Conservation (phyloP, 208 protist genomes). For the Trypanosoma lewisi region DNA sequence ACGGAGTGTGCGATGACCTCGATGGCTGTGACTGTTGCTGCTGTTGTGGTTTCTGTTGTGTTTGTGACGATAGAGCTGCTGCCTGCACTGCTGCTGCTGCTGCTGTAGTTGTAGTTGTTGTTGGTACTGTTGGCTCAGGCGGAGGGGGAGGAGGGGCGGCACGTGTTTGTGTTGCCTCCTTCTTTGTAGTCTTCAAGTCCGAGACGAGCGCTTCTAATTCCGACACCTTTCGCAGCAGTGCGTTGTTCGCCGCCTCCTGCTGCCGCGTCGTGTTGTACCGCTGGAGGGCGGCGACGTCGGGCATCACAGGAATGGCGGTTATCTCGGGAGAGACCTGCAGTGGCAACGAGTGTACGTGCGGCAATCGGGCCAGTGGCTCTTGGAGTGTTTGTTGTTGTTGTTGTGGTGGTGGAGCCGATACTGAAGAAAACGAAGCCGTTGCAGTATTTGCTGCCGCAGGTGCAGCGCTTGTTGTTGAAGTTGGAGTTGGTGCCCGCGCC, state of each 20-base stretch:
- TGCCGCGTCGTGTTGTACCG: constrained; percentile 74
- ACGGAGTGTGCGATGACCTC: constrained; percentile 10
- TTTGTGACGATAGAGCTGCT: not conserved
- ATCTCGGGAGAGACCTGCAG: constrained; percentile 22
- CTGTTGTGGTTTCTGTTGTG: not conserved
- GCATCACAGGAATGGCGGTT: constrained; percentile 62
- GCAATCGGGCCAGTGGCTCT: constrained; percentile 1
- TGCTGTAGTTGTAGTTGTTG: not conserved
- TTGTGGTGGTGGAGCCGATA: not conserved
- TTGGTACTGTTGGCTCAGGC: no score
- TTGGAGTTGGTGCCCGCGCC: no score
- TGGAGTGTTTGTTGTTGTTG: constrained; percentile 1
- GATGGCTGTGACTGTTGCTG: not conserved
- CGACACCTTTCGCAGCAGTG: constrained; percentile 58
- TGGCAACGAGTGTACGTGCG: constrained; percentile 2
- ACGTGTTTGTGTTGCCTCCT: not conserved
- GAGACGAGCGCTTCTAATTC: constrained; percentile 62
- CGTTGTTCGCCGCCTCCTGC: constrained; percentile 57
- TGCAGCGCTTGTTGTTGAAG: no score
- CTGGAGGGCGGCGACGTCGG: constrained; percentile 65
- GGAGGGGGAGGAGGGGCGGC: not conserved
- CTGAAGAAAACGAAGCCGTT: no score
- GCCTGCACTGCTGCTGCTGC: not conserved
- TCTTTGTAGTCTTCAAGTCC: constrained; percentile 29
- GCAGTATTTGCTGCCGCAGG: no score